Percentiles rank a stretch among this genome's conserved stretches.
Evolutionary conservation across 2,329 filamentous ascomycete genomes (phyloP).

Genomic region (Penicillium olsonii): DNA sequence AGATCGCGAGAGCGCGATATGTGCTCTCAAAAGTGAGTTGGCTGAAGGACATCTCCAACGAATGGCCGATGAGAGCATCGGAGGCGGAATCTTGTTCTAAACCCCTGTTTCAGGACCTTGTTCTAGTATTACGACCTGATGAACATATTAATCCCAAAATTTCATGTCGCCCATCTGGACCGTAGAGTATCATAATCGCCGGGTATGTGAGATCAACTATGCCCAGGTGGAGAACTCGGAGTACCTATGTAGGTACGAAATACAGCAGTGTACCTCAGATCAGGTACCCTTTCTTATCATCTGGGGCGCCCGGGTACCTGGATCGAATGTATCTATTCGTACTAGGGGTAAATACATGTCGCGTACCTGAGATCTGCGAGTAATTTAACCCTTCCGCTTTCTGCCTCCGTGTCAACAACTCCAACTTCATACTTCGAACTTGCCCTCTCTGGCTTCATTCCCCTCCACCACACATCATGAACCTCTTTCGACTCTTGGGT

Average conservation of each 20-base stretch:
- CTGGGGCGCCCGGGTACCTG: not conserved
- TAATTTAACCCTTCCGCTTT: slow-evolving; percentile 23
- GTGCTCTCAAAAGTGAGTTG: slow-evolving; percentile 49
- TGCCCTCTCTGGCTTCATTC: not conserved
- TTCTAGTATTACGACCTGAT: too few species aligned
- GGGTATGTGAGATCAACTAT: too few species aligned
- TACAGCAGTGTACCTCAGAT: too few species aligned
- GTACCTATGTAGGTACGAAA: too few species aligned
- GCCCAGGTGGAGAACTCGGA: too few species aligned
- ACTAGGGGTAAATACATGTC: slow-evolving; percentile 9
- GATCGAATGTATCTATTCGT: not conserved
- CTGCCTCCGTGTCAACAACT: slow-evolving; percentile 46
- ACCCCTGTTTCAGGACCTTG: not conserved
- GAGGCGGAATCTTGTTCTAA: slow-evolving; percentile 41
- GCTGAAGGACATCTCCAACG: slow-evolving; percentile 50
- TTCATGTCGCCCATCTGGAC: too few species aligned
- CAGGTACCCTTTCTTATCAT: not conserved
- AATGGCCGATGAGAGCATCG: slow-evolving; percentile 48
- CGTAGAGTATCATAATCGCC: too few species aligned
- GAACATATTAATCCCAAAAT: too few species aligned
- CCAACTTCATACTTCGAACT: slow-evolving; percentile 25
- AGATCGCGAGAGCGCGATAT: slow-evolving; percentile 50
- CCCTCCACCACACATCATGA: slow-evolving; percentile 53
- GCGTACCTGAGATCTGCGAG: slow-evolving; percentile 24
- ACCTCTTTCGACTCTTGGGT: slow-evolving; percentile 70